phyloP scores from a whole-genome alignment of 164 flowering plant genomes.

The Saururus chinensis region DNA sequence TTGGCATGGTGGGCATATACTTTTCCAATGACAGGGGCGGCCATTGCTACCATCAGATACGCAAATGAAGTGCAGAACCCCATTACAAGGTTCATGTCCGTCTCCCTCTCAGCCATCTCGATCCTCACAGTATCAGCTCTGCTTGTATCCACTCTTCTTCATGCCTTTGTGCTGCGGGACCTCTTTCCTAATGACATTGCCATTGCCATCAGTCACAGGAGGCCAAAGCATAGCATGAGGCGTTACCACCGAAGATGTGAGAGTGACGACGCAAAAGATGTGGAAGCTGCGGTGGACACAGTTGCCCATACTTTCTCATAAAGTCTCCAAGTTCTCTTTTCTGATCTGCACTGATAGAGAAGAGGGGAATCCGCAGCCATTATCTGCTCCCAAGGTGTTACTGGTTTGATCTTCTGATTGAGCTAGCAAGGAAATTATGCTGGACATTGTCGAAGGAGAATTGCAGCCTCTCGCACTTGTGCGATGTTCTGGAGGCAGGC shows the following conservation, averaged over 20 bases:
- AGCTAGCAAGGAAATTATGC: too few species aligned
- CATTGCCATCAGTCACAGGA: conserved; percentile 58
- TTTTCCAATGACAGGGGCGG: conserved; percentile 70
- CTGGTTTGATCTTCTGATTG: too few species aligned
- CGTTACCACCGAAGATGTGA: conserved; percentile 40
- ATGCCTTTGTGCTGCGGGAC: conserved; percentile 61
- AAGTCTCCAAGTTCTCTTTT: background rate
- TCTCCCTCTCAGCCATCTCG: conserved; percentile 34
- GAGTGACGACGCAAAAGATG: conserved; percentile 19
- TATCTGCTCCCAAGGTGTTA: too few species aligned
- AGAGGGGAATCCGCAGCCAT: too few species aligned
- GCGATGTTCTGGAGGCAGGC: too few species aligned
- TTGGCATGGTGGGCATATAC: conserved; percentile 82
- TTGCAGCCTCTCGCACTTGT: too few species aligned
- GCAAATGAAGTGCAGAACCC: conserved; percentile 35
- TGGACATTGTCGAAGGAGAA: too few species aligned
- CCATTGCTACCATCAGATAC: conserved; percentile 62
- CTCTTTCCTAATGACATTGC: conserved; percentile 90
- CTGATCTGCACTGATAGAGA: too few species aligned
- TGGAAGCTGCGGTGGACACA: conserved; percentile 11
- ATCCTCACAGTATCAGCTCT: conserved; percentile 49
- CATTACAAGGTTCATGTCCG: conserved; percentile 32
- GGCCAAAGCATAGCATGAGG: conserved; percentile 27
- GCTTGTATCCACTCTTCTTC: conserved; percentile 50
- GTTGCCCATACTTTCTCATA: background rate